Evolutionary conservation across 2,329 filamentous ascomycete genomes (phyloP).

Genomic region (Exophiala mesophila): DNA sequence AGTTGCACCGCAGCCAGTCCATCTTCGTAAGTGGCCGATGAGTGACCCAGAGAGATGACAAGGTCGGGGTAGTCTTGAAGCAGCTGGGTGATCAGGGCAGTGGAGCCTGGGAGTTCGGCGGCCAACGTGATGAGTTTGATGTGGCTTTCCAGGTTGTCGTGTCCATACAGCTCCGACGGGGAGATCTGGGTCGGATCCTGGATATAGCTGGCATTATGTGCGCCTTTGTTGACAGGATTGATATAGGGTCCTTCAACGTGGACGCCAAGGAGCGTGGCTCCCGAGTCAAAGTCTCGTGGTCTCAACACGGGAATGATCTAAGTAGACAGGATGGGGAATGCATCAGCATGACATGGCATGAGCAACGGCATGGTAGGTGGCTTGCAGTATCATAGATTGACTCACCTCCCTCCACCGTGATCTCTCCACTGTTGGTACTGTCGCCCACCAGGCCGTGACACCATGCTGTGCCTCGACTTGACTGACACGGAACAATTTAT

Average conservation of each 20-base stretch:
- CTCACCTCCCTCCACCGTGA: constrained; percentile 21
- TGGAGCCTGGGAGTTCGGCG: constrained; percentile 45
- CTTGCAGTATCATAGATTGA: no score
- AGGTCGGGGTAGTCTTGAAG: constrained; percentile 35
- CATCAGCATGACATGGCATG: no score
- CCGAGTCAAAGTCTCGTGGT: constrained; percentile 33
- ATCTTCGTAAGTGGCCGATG: constrained; percentile 44
- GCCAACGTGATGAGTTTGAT: constrained; percentile 51
- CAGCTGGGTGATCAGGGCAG: constrained; percentile 40
- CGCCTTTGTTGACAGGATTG: constrained; percentile 49
- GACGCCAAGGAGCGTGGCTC: constrained; percentile 51
- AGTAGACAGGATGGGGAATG: no score
- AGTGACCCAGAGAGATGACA: constrained; percentile 48
- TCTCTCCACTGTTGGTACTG: constrained; percentile 21
- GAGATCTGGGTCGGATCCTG: constrained; percentile 29
- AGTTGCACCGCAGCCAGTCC: constrained; percentile 43
- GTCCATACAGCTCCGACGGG: constrained; percentile 43
- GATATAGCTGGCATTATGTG: constrained; percentile 47
- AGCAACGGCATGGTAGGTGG: no score
- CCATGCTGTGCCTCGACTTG: constrained; percentile 15
- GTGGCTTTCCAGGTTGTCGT: constrained; percentile 34
- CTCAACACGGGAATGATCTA: constrained; percentile 18
- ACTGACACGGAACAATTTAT: constrained; percentile 14
- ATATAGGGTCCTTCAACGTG: constrained; percentile 55
- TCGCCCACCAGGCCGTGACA: constrained; percentile 24